These are phyloP conservation scores for Phaeotremella fagi DNA, from an alignment of 768 basidiomycete genomes.

Conservation along the genomic window DNA sequence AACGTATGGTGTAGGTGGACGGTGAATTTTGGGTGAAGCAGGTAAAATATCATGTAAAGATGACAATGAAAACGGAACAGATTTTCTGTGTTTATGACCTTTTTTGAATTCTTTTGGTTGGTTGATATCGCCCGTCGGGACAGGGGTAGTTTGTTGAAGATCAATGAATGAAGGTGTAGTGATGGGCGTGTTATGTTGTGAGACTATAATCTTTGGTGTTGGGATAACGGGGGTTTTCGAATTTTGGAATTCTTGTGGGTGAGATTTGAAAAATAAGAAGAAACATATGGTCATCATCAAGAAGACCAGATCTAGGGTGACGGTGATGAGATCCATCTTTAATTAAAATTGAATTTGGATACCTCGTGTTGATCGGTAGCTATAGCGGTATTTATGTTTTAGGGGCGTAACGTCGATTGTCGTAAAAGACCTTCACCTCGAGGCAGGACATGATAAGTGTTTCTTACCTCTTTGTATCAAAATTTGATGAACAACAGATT, in stretches of 20 bases:
- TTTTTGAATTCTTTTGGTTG: not conserved
- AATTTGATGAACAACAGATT: not conserved
- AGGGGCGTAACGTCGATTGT: not conserved
- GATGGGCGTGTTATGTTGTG: not conserved
- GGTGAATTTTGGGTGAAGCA: not conserved
- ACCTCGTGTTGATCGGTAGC: not conserved
- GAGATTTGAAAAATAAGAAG: not conserved
- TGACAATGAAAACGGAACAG: constrained; percentile 16
- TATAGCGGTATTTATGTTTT: not conserved
- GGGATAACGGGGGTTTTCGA: not conserved
- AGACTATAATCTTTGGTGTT: not conserved
- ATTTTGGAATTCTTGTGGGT: not conserved
- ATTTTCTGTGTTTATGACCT: constrained; percentile 16
- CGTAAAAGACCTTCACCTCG: not conserved
- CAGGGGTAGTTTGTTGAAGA: not conserved
- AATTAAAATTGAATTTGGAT: not conserved
- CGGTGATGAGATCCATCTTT: not conserved
- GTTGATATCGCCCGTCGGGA: not conserved
- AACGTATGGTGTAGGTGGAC: constrained; percentile 20
- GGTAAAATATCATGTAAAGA: constrained; percentile 17
- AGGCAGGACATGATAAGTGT: not conserved
- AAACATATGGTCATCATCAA: not conserved
- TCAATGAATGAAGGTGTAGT: not conserved
- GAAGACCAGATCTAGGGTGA: not conserved
- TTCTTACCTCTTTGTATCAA: too few relatives aligned